phyloP scores from a whole-genome alignment of 2,329 filamentous ascomycete genomes.

The Coniella lustricola region DNA sequence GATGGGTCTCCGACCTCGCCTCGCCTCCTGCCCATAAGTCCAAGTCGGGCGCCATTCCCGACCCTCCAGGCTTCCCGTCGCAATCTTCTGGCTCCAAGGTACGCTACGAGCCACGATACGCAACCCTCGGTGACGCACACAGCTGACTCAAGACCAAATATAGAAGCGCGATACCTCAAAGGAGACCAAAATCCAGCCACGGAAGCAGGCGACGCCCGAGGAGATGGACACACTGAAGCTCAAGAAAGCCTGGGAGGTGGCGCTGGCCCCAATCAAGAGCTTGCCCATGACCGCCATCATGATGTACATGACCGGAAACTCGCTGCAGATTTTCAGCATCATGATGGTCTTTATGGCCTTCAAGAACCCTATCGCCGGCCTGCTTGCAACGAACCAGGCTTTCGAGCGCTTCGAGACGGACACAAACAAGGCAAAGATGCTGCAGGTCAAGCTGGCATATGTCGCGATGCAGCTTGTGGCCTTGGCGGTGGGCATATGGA shows the following conservation, averaged over 20 bases:
- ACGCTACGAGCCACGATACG: constrained; percentile 16
- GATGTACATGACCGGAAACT: constrained; percentile 99
- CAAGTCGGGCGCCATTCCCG: constrained; percentile 59
- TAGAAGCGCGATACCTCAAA: constrained; percentile 43
- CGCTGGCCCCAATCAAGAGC: constrained; percentile 85
- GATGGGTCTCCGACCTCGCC: constrained; percentile 79
- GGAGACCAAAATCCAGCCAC: constrained; percentile 41
- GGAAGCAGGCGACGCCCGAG: constrained; percentile 64
- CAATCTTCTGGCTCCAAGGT: constrained; percentile 51
- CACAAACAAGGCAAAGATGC: constrained; percentile 62
- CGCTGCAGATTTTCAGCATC: constrained; percentile 96
- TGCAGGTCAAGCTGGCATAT: constrained; percentile 82
- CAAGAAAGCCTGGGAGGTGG: constrained; percentile 98
- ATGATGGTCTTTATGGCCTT: constrained; percentile 99
- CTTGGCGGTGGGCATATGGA: constrained; percentile 84
- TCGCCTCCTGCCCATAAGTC: constrained; percentile 59
- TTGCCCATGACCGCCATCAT: constrained; percentile 98
- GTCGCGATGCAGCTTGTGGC: constrained; percentile 80
- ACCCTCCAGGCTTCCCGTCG: constrained; percentile 76
- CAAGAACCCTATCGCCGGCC: constrained; percentile 85
- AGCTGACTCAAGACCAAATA: background rate
- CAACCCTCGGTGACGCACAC: background rate
- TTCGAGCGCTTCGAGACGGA: constrained; percentile 88
- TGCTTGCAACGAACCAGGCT: constrained; percentile 76
- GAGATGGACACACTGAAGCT: constrained; percentile 95